Conservation (phyloP, 2,329 filamentous ascomycete genomes). For the Alternaria alternata region DNA sequence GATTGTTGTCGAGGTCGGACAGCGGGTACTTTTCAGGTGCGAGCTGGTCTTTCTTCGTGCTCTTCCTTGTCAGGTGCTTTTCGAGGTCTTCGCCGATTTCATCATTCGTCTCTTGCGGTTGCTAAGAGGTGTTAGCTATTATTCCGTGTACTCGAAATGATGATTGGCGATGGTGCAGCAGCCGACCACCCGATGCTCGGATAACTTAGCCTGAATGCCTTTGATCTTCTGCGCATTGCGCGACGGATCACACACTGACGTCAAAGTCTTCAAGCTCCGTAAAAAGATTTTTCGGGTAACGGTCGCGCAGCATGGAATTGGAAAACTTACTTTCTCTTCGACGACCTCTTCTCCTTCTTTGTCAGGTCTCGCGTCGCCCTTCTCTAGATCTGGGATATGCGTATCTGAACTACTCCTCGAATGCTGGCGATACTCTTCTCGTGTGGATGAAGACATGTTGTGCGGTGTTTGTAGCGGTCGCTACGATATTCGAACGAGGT, state of each 20-base stretch:
- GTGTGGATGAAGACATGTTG: slow-evolving; percentile 27
- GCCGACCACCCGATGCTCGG: neutral
- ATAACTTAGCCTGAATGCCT: slow-evolving; percentile 1
- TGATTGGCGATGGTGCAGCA: neutral
- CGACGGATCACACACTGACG: neutral
- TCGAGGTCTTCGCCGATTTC: slow-evolving; percentile 38
- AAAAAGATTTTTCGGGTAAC: neutral
- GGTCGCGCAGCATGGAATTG: neutral
- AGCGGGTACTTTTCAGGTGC: slow-evolving; percentile 41
- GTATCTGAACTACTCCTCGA: slow-evolving; percentile 38
- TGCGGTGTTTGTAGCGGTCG: neutral
- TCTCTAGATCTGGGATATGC: slow-evolving; percentile 26
- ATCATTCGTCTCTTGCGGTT: slow-evolving; percentile 19
- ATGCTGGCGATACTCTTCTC: slow-evolving; percentile 22
- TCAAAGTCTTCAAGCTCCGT: neutral
- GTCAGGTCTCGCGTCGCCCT: slow-evolving; percentile 21
- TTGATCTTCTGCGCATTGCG: neutral
- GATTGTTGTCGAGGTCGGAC: slow-evolving; percentile 43
- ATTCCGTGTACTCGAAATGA: neutral
- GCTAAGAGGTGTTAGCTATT: slow-evolving; percentile 13
- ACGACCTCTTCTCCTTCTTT: slow-evolving; percentile 11
- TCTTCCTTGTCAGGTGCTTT: slow-evolving; percentile 43
- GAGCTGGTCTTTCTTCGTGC: slow-evolving; percentile 38
- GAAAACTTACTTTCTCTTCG: slow-evolving; percentile 16
- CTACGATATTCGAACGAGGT: neutral